Conservation (phyloP, 352 stramenopile species). For the Blastocystis sp. region DNA sequence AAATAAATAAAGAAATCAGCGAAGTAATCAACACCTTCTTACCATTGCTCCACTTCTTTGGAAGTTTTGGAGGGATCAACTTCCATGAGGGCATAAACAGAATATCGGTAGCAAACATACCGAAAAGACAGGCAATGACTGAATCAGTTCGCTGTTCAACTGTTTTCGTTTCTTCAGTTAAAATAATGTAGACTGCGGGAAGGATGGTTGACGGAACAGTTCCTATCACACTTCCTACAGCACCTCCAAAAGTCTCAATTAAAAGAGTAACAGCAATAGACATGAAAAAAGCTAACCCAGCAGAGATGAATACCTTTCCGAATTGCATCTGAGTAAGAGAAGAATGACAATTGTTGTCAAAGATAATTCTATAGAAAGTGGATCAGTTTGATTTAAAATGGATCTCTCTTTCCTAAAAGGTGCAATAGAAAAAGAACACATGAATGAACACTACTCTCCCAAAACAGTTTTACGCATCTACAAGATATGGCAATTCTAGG, state of each 20-base stretch:
- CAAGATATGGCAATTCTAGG: too few relatives aligned
- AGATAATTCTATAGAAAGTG: too few relatives aligned
- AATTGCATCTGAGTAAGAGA: background rate
- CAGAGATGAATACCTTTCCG: background rate
- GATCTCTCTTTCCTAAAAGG: too few relatives aligned
- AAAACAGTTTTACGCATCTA: too few relatives aligned
- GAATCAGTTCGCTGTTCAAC: background rate
- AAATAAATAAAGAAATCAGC: constrained; percentile 1
- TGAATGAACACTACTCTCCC: too few relatives aligned
- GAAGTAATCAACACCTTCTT: constrained; percentile 3
- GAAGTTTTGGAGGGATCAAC: constrained; percentile 19
- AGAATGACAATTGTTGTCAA: too few relatives aligned
- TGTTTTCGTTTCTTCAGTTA: background rate
- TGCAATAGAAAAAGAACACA: too few relatives aligned
- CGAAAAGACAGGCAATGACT: background rate
- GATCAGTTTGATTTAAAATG: too few relatives aligned
- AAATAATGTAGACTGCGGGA: constrained; percentile 15
- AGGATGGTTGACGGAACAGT: constrained; percentile 46
- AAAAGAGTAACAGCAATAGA: constrained; percentile 22
- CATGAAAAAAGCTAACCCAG: constrained; percentile 45
- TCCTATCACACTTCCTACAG: constrained; percentile 51
- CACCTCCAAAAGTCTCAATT: constrained; percentile 54
- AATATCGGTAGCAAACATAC: constrained; percentile 32
- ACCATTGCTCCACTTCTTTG: constrained; percentile 11
- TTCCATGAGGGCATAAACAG: constrained; percentile 61